Percentiles rank a stretch among this genome's conserved stretches.
These are phyloP conservation scores for Venturia effusa DNA, from an alignment of 2,329 filamentous ascomycete genomes.

Conservation along the genomic window DNA sequence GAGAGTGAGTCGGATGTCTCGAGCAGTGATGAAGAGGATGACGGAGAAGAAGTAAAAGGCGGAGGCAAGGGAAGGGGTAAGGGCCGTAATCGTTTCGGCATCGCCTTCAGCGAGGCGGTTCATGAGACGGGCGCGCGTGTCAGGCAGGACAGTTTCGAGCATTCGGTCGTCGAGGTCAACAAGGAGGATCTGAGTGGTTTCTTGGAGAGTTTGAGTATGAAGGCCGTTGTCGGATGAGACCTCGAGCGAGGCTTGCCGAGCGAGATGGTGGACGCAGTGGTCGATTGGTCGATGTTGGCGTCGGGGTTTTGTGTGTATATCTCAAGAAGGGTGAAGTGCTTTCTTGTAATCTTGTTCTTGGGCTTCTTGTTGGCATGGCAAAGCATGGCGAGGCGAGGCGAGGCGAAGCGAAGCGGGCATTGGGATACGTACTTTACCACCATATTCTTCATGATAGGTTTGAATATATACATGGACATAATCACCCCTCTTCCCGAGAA, in stretches of 20 bases:
- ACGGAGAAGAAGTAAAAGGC: constrained; percentile 44
- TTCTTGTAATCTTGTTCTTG: not conserved
- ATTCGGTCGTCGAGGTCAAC: constrained; percentile 93
- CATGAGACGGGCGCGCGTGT: constrained; percentile 83
- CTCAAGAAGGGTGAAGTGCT: not conserved
- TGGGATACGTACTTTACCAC: not conserved
- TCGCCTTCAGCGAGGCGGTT: constrained; percentile 90
- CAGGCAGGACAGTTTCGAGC: constrained; percentile 91
- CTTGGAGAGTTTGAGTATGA: constrained; percentile 83
- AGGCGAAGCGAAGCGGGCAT: not conserved
- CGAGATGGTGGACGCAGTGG: no score
- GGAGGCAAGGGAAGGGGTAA: constrained; percentile 50
- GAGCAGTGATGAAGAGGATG: constrained; percentile 41
- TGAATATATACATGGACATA: not conserved
- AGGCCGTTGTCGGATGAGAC: constrained; percentile 59
- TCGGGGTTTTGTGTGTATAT: not conserved
- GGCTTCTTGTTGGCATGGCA: not conserved
- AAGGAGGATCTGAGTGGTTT: constrained; percentile 91
- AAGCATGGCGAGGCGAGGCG: no score
- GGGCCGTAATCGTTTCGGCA: constrained; percentile 81
- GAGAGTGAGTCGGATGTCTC: constrained; percentile 40
- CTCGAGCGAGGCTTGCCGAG: no score
- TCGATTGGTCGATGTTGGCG: no score
- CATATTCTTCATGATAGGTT: not conserved
- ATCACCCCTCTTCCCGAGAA: no score